Evolutionary conservation across 441 rosid genomes (phyloP), one percentile per base, ranked within the genome.

Genomic region (Daphne laureola): DNA sequence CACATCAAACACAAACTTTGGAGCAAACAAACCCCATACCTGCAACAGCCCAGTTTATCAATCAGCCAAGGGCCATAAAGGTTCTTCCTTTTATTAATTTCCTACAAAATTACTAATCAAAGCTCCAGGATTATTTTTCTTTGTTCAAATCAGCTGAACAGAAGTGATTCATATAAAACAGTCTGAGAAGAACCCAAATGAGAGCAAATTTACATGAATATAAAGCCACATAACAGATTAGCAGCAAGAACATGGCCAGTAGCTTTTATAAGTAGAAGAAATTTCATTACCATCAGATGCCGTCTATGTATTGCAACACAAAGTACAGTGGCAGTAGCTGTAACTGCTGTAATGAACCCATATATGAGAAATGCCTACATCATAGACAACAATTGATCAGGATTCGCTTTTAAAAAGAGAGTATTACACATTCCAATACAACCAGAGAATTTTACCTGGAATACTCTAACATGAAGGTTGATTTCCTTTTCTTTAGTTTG

Each of bases 1-100:
- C 67, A 79, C 93, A 62, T 93, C 97, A 46, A 90, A 93, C 17
- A 87, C 99, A 61, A 90, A 90, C 72, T 90, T 90, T 0, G 97
- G 99, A 50, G 97, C 96, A 69, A 90, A 93, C 58, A 90, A 66
- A 49, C 96, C 97, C 99, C 97, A 85, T 14, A 93, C 99, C 97
- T 87, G 89, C 73, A 64, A 31, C 38, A 31, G 1, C 38, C 38
- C 11, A 31, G 7, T 11, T 5, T 6, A 31, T 31, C 38, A 31
- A 31, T 31, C 38, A 31, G 38, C 38, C 6, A 31, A 31, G 38
- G 38, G 38, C 38, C 38, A 67, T 14, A 12, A 25, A 12, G 57
- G 18, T 14, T 5, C 12, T 43, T 4, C 1, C 36, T 7, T 31
- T 31, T 7, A 31, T 31, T 31, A 31, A 9, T 5, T 1, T 21